phyloP scores from a whole-genome alignment of 2,329 filamentous ascomycete species.

The Pestalotiopsis sp. region DNA sequence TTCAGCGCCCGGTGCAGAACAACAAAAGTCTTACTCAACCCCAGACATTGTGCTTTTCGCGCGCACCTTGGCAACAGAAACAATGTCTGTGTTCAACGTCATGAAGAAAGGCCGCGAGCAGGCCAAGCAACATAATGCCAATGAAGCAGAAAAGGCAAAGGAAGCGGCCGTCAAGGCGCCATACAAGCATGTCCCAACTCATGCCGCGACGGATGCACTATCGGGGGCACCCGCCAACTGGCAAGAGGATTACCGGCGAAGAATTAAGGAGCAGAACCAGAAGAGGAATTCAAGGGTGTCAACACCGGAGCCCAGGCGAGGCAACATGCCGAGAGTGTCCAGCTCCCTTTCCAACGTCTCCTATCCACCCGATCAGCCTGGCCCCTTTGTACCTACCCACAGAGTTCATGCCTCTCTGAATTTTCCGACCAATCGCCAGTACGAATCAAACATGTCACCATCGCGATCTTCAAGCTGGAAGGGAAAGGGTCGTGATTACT shows the following conservation, averaged over 20 bases:
- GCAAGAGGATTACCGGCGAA: constrained; percentile 47
- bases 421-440: constrained; percentile 25
- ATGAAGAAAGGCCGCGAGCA: constrained; percentile 56
- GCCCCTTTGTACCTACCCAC: constrained; percentile 41
- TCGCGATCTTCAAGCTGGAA: constrained; percentile 21
- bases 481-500: constrained; percentile 28
- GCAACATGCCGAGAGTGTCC: constrained; percentile 43
- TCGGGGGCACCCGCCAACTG: constrained; percentile 55
- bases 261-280: constrained; percentile 53
- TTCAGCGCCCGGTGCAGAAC: not conserved
- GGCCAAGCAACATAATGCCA: constrained; percentile 56
- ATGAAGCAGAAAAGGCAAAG: constrained; percentile 50
- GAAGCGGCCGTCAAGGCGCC: constrained; percentile 43
- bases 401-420: constrained; percentile 47
- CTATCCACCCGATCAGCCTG: constrained; percentile 45
- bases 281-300: constrained; percentile 49
- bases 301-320: constrained; percentile 35
- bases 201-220: constrained; percentile 62
- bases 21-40: not conserved
- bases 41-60: not conserved
- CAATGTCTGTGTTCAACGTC: constrained; percentile 61
- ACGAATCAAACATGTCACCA: constrained; percentile 22
- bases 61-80: not conserved
- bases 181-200: constrained; percentile 64
- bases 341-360: constrained; percentile 51